Conservation (phyloP, 345 rosid genomes). For the Microthlaspi erraticum region DNA sequence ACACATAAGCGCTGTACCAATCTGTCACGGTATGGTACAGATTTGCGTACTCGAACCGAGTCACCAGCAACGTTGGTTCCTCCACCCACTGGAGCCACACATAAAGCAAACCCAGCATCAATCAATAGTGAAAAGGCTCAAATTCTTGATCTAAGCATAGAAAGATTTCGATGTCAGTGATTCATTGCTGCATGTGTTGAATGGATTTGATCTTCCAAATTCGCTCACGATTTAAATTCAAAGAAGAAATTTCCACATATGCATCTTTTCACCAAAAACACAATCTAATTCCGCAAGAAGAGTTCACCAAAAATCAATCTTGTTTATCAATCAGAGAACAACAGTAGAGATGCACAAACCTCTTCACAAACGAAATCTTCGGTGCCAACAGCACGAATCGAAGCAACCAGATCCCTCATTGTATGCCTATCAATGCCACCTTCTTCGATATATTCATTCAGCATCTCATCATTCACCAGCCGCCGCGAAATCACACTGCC, state of each 20-base stretch:
- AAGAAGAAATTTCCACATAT: slow-evolving; percentile 2
- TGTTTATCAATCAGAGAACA: background rate
- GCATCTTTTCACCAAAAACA: slow-evolving; percentile 24
- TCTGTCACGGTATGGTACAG: slow-evolving; percentile 90
- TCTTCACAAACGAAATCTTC: slow-evolving; percentile 64
- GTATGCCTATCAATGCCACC: slow-evolving; percentile 60
- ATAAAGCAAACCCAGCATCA: slow-evolving; percentile 28
- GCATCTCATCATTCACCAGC: slow-evolving; percentile 55
- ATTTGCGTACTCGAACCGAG: slow-evolving; percentile 89
- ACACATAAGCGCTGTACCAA: slow-evolving; percentile 91
- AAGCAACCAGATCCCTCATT: slow-evolving; percentile 66
- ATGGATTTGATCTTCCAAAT: background rate
- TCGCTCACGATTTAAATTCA: background rate
- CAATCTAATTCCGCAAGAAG: slow-evolving; percentile 2
- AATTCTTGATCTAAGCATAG: slow-evolving; percentile 9
- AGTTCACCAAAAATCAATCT: background rate
- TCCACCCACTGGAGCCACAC: slow-evolving; percentile 77
- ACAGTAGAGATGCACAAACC: slow-evolving; percentile 50
- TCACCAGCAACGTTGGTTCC: slow-evolving; percentile 79
- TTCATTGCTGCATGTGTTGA: slow-evolving; percentile 1
- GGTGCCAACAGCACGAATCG: slow-evolving; percentile 56
- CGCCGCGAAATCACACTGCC: slow-evolving; percentile 37
- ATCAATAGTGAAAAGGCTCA: slow-evolving; percentile 14
- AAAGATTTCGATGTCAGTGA: background rate
- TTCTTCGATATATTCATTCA: slow-evolving; percentile 55